Percentiles rank a stretch among this genome's conserved stretches.
Conservation (phyloP, 257 asterid species). For the Solanum rostratum region DNA sequence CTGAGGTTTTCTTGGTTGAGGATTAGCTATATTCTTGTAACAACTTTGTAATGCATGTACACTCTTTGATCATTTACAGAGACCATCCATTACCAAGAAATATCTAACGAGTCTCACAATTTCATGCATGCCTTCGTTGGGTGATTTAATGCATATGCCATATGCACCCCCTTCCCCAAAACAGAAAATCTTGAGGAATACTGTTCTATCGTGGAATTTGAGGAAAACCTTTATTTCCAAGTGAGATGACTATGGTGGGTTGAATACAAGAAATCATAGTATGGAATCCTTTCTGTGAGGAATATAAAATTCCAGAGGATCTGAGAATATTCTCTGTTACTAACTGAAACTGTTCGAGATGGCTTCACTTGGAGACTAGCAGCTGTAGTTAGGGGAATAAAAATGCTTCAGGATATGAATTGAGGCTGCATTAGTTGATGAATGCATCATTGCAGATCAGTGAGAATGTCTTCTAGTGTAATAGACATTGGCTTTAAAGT, state of each 20-base stretch:
- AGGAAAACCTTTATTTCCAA: background rate
- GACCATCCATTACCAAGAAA: background rate
- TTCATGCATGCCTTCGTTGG: background rate
- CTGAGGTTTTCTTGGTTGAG: background rate
- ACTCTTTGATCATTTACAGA: background rate
- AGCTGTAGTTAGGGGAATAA: background rate
- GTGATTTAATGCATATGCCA: background rate
- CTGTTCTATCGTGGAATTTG: background rate
- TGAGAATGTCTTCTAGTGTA: background rate
- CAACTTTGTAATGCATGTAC: background rate
- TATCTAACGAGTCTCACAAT: background rate
- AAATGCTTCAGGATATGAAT: background rate
- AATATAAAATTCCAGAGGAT: background rate
- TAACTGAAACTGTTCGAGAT: background rate
- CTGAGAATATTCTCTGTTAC: background rate
- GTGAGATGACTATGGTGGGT: background rate
- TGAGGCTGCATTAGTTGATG: background rate
- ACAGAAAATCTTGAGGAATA: background rate
- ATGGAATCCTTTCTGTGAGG: background rate
- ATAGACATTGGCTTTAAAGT: background rate
- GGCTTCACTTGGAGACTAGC: background rate
- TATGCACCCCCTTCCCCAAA: background rate
- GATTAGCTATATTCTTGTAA: background rate
- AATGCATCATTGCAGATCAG: background rate
- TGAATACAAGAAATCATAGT: background rate